Percentiles rank a stretch among this genome's conserved stretches.
Conservation (phyloP, 2,329 filamentous ascomycete genomes). For the Trichoderma atrobrunneum region DNA sequence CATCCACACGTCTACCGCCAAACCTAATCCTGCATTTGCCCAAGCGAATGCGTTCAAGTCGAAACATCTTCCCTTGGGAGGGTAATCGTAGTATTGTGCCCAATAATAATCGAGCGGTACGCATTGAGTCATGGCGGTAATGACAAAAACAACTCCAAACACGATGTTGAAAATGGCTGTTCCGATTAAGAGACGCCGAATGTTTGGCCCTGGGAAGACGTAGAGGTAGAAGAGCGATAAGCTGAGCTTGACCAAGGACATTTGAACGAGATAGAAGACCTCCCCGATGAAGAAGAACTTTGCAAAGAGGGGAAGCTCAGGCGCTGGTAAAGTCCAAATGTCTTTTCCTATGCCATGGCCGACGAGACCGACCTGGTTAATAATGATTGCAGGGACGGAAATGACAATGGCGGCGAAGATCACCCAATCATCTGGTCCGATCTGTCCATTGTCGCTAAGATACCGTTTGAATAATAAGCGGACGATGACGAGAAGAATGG, state of each 20-base stretch:
- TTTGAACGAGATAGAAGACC: constrained; percentile 39
- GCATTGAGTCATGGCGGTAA: constrained; percentile 39
- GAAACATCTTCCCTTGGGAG: constrained; percentile 38
- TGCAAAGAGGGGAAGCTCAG: constrained; percentile 27
- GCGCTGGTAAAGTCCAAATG: constrained; percentile 32
- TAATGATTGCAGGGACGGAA: constrained; percentile 23
- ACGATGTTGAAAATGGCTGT: constrained; percentile 33
- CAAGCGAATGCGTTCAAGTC: constrained; percentile 41
- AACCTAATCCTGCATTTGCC: constrained; percentile 42
- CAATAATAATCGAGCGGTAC: constrained; percentile 41
- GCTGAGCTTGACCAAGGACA: constrained; percentile 40
- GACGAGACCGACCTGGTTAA: constrained; percentile 26
- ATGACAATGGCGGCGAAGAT: constrained; percentile 26
- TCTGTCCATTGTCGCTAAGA: constrained; percentile 30
- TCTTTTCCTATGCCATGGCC: constrained; percentile 33
- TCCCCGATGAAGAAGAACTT: constrained; percentile 34
- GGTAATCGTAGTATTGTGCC: constrained; percentile 41
- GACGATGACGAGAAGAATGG: constrained; percentile 20
- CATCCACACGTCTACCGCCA: constrained; percentile 43
- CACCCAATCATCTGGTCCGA: constrained; percentile 33
- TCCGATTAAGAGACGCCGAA: constrained; percentile 33
- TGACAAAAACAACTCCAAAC: constrained; percentile 32
- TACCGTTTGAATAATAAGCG: constrained; percentile 26
- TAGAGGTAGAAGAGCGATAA: constrained; percentile 43
- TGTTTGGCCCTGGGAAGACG: constrained; percentile 36